Evolutionary conservation across 2,329 filamentous ascomycete genomes (phyloP).

Genomic region (Teratosphaeria epicoccoides): DNA sequence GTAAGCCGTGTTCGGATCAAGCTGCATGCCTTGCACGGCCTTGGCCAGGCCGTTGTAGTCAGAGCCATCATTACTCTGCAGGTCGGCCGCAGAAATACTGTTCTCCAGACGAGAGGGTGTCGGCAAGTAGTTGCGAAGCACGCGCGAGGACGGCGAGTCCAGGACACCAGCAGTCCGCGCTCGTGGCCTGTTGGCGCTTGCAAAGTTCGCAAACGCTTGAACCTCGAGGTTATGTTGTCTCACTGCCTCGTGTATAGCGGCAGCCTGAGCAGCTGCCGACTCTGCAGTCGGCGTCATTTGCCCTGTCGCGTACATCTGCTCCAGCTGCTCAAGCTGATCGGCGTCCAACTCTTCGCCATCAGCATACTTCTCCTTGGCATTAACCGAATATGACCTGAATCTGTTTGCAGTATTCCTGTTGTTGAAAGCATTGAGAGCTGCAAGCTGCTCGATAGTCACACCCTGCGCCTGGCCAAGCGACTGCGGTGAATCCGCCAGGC

Average conservation of each 20-base stretch:
- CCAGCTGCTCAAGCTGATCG: constrained; percentile 42
- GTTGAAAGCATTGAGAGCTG: constrained; percentile 64
- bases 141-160: constrained; percentile 60
- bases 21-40: constrained; percentile 69
- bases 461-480: constrained; percentile 44
- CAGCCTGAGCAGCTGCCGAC: constrained; percentile 46
- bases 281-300: constrained; percentile 49
- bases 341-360: constrained; percentile 60
- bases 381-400: constrained; percentile 95
- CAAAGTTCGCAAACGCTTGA: constrained; percentile 80
- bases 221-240: constrained; percentile 88
- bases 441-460: constrained; percentile 59
- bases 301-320: constrained; percentile 45
- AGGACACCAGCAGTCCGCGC: constrained; percentile 86
- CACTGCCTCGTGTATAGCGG: constrained; percentile 59
- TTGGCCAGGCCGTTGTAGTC: constrained; percentile 73
- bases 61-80: constrained; percentile 62
- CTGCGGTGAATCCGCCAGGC: constrained; percentile 86
- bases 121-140: constrained; percentile 60
- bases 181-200: constrained; percentile 69
- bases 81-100: constrained; percentile 63
- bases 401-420: constrained; percentile 65
- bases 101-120: constrained; percentile 66
- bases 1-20: constrained; percentile 53
- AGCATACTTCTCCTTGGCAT: constrained; percentile 94